These are phyloP conservation scores for Thelonectria blattea DNA, from an alignment of 2,329 filamentous ascomycete species.

Conservation along the genomic window DNA sequence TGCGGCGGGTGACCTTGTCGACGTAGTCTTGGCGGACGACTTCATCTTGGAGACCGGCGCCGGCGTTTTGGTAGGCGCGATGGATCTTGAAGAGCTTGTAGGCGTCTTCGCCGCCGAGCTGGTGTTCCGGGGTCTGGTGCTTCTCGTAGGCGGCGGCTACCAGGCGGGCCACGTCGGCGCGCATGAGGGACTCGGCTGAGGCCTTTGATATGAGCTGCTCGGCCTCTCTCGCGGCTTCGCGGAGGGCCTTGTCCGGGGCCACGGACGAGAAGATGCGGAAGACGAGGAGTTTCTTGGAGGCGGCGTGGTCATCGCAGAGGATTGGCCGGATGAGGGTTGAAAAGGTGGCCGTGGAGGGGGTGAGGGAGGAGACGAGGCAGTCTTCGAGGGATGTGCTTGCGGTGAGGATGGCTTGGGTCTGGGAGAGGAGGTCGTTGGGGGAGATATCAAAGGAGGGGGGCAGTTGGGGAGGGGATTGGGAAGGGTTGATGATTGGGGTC, in stretches of 20 bases:
- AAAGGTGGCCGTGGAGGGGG: constrained; percentile 31
- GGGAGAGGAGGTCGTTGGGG: constrained; percentile 23
- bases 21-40: constrained; percentile 28
- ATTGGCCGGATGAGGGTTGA: constrained; percentile 30
- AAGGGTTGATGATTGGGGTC: constrained; percentile 8
- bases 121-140: constrained; percentile 20
- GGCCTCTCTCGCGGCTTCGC: constrained; percentile 37
- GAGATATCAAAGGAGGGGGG: constrained; percentile 30
- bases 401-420: constrained; percentile 44
- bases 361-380: constrained; percentile 26
- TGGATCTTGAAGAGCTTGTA: constrained; percentile 37
- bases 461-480: constrained; percentile 30
- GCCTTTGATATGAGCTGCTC: constrained; percentile 33
- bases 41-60: constrained; percentile 32
- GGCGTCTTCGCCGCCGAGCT: constrained; percentile 27
- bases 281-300: constrained; percentile 23
- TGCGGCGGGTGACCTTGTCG: constrained; percentile 32
- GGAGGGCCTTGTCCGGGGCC: constrained; percentile 30
- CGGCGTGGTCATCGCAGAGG: constrained; percentile 30
- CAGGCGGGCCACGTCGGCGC: constrained; percentile 34
- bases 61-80: constrained; percentile 36
- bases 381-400: constrained; percentile 30
- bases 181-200: constrained; percentile 29
- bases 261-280: constrained; percentile 37
- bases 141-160: constrained; percentile 32